Base-by-base conservation (phyloP, 352 stramenopile species). In the Pythium dissimile region DNA sequence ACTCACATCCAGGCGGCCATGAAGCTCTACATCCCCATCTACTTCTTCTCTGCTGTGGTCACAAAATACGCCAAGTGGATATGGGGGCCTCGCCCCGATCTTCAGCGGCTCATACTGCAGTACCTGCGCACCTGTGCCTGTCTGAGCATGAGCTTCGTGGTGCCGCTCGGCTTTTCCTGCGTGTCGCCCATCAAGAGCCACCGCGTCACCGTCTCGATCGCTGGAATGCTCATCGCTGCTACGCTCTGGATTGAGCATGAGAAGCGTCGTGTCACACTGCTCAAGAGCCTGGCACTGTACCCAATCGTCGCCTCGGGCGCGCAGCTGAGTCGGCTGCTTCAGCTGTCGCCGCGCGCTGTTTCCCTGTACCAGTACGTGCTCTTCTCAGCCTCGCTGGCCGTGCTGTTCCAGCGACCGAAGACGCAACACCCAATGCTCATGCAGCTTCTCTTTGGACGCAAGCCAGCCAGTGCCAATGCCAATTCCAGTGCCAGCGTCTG, bases 1-100 rank as follows among this genome's bases (percentile, higher is more conserved):
- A 59, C 64, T 12, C 67, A 75, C 35, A 76, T 88, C 54, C 63
- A 45, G 32, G 71, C 72, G 8, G 68, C 80, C 4, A 69, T 79
- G 46, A 73, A 74, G 46, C 57, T 90, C 21, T 86, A 86, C 57
- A 66, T 89, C n/a, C 78, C 80, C 26, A 88, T 90, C 68, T 90
- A 90, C 69, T 59, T 78, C 15, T 39, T 80, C 54, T 86, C 77
- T 20, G 67, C 72, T 18, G 67, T 86, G 52, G 58, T 78, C n/a
- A 62, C 73, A 15, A 81, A 85, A 58, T 88, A 86, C 64, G 86
- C 85, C 55, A 69, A 67, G 37, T 90, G 80, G 80, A 51, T 88
- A 27, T 84, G 67, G 58, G 80, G 80, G 77, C 78, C 80, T 9
- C 74, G 80, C 3, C 80, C 80, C 6, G 48, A 59, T 8, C 24